Conservation (phyloP, 163 green algal genomes). For the Scenedesmus sp. region DNA sequence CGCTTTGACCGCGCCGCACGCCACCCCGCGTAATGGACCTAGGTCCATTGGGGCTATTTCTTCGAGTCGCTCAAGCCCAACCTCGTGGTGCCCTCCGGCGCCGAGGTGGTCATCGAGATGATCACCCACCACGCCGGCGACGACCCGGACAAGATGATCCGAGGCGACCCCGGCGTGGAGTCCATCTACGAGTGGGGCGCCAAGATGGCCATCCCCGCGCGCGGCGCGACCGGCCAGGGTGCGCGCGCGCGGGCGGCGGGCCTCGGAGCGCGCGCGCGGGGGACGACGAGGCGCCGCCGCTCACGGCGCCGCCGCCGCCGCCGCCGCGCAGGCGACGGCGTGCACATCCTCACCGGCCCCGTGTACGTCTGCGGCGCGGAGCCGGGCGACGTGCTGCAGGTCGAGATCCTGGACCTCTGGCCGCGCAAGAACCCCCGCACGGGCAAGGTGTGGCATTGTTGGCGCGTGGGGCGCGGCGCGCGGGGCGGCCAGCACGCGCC, state of each 20-base stretch:
- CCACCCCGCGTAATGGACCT: neutral
- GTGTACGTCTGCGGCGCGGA: constrained; percentile 40
- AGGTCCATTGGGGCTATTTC: constrained; percentile 44
- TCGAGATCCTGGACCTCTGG: constrained; percentile 67
- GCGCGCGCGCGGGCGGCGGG: neutral
- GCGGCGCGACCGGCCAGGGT: constrained; percentile 36
- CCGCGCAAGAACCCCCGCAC: constrained; percentile 65
- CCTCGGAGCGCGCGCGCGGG: too few species aligned
- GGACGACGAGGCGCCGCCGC: too few species aligned
- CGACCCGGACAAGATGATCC: constrained; percentile 42
- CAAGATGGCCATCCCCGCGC: constrained; percentile 26
- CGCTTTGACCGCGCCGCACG: too few species aligned
- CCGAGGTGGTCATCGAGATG: constrained; percentile 34
- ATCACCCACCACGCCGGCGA: constrained; percentile 44
- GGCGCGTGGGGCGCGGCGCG: neutral
- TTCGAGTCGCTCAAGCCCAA: constrained; percentile 33
- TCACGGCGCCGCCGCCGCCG: too few species aligned
- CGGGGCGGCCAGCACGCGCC: too few species aligned
- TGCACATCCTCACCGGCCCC: constrained; percentile 42
- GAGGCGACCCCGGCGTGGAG: constrained; percentile 34
- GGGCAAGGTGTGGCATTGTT: constrained; percentile 51
- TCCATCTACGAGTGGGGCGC: constrained; percentile 37
- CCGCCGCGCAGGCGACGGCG: constrained; percentile 44
- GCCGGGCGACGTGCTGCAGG: constrained; percentile 43
- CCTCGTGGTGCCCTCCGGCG: constrained; percentile 8